Evolutionary conservation across 208 protist species (phyloP).

Genomic region (Acanthamoeba healyi): DNA sequence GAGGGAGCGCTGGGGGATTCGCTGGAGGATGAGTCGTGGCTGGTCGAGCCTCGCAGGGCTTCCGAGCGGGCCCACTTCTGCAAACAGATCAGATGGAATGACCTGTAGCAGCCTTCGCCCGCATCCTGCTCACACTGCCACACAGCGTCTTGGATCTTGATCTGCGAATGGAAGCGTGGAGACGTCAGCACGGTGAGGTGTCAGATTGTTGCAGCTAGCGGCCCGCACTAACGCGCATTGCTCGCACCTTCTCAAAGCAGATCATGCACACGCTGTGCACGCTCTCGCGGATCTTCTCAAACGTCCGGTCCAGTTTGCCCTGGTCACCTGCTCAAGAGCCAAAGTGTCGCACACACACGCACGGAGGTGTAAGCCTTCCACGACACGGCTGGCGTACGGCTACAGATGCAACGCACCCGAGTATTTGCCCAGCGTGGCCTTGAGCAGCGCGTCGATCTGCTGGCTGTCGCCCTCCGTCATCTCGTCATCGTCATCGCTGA

Average conservation of each 20-base stretch:
- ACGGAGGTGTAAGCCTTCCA: too few species aligned
- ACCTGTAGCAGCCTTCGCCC: conserved; percentile 40
- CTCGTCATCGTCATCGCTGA: not conserved
- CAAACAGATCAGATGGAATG: conserved; percentile 54
- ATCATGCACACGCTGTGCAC: conserved; percentile 59
- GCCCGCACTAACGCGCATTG: too few species aligned
- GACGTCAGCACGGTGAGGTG: not conserved
- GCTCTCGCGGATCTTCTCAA: conserved; percentile 49
- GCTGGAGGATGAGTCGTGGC: not conserved
- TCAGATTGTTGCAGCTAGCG: too few species aligned
- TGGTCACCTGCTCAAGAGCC: not conserved
- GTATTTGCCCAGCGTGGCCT: conserved; percentile 18
- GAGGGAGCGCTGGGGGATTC: not conserved
- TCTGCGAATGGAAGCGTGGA: not conserved
- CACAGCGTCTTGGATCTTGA: not conserved
- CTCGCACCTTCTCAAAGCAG: conserved; percentile 43
- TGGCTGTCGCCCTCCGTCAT: not conserved
- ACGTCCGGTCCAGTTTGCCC: not conserved
- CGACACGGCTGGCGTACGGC: too few species aligned
- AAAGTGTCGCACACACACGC: too few species aligned
- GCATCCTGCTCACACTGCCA: conserved; percentile 45
- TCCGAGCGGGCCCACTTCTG: conserved; percentile 41
- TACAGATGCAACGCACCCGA: not conserved
- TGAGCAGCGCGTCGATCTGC: conserved; percentile 22
- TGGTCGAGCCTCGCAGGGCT: not conserved